Evolutionary conservation across 2,329 filamentous ascomycete genomes (phyloP).

Genomic region (Oidium heveae): DNA sequence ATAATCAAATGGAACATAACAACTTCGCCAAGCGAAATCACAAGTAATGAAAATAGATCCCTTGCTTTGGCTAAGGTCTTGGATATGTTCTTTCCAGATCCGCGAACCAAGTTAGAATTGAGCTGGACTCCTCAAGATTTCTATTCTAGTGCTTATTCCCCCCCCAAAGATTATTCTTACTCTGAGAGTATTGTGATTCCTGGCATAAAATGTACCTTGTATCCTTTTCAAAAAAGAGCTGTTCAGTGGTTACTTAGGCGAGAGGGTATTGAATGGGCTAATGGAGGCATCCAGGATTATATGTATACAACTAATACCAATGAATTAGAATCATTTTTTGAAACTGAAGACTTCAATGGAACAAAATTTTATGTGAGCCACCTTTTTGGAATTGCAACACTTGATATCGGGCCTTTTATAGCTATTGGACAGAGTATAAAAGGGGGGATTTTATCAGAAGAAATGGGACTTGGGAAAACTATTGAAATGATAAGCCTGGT

Average conservation of each 20-base stretch:
- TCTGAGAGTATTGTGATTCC: constrained; percentile 19
- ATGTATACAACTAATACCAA: not conserved
- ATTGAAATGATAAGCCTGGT: constrained; percentile 50
- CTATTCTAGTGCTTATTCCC: constrained; percentile 42
- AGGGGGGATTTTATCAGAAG: constrained; percentile 36
- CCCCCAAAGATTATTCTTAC: constrained; percentile 19
- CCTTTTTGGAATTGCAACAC: constrained; percentile 32
- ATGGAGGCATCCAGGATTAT: constrained; percentile 2
- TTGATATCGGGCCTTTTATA: constrained; percentile 21
- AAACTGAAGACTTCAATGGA: constrained; percentile 21
- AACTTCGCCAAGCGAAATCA: constrained; percentile 6
- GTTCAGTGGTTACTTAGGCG: constrained; percentile 43
- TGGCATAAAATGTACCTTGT: constrained; percentile 26
- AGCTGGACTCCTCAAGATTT: constrained; percentile 30
- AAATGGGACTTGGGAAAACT: constrained; percentile 68
- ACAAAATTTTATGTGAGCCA: constrained; percentile 30
- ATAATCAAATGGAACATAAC: constrained; percentile 13
- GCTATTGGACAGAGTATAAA: constrained; percentile 18
- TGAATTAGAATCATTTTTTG: constrained; percentile 18
- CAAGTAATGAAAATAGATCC: constrained; percentile 4
- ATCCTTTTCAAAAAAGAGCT: constrained; percentile 46
- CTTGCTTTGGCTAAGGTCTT: constrained; percentile 9
- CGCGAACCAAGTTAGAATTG: constrained; percentile 2
- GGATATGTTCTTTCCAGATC: constrained; percentile 10
- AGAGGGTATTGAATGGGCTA: constrained; percentile 31